Evolutionary conservation across 1,284 basidiomycete species (phyloP), one percentile per base, ranked within the genome.

Genomic region (Heterobasidion parviporum): DNA sequence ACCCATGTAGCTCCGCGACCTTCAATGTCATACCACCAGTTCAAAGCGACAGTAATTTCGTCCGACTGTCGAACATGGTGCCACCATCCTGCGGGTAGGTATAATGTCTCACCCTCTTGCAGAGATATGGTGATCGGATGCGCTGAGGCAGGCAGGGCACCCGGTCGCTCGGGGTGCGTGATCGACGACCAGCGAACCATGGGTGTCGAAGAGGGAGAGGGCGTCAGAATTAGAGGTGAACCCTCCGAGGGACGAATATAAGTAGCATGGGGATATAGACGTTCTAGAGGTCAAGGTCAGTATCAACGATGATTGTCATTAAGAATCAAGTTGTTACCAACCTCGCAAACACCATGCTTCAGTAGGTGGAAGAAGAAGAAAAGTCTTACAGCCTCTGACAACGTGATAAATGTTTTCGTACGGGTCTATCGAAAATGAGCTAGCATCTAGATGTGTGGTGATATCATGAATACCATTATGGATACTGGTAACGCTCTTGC

Each of bases 401-500:
- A 97, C 91, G 9, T 85, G 81, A 68, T 96, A 96, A 53, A 96
- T 81, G 67, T 96, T 97, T 71, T 96, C 93, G 64, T 94, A 96
- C 1, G 90, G 91, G 70, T 94, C 91, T 92, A 62, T 62, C 52
- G 49, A 35, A 34, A 18, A 16, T 16, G 36, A 20, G 16, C 32
- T 50, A 34, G 50, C 14, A 52, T 12, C 8, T 26, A 35, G 12
- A 6, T 18, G 18, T n/a, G 32, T 10, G 12, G 36, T 35, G 34
- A 43, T 43, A 59, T 7, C 16, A 15, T 20, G 20, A 18, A 18
- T 18, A 90, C 91, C 92, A 64, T 82, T 89, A 66, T 97, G 94
- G 50, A 95, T 79, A 55, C 87, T 92, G 0, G 94, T 95, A 7
- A 83, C 74, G 64, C 90, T 93, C 59, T 74, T 71, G 52, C 76